Percentiles rank a stretch among this genome's conserved stretches.
phyloP scores from a whole-genome alignment of 345 rosid species.

The Moricandia moricandioides region DNA sequence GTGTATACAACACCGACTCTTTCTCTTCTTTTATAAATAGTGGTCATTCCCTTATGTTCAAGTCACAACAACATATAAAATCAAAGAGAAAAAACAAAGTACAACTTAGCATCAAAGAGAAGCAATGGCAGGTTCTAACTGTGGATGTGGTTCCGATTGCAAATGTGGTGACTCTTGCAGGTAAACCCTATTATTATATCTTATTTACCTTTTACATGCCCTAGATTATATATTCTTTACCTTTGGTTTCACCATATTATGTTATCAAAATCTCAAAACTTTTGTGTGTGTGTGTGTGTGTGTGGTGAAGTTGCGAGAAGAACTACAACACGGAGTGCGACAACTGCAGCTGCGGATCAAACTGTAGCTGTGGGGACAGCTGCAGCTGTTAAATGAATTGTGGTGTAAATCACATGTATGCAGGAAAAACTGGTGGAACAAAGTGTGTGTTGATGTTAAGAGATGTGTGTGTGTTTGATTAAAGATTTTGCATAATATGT shows the following conservation, averaged over 20 bases:
- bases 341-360: constrained; percentile 68
- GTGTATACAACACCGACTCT: constrained; percentile 7
- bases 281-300: not conserved
- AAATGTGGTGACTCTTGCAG: constrained; percentile 46
- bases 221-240: not conserved
- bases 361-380: constrained; percentile 59
- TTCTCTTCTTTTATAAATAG: constrained; percentile 22
- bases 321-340: constrained; percentile 38
- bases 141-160: constrained; percentile 45
- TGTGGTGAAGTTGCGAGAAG: constrained; percentile 38
- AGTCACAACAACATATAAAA: not conserved
- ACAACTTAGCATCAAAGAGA: not conserved
- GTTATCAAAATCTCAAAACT: not conserved
- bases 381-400: constrained; percentile 38
- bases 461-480: constrained; percentile 19
- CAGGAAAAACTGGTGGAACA: constrained; percentile 3
- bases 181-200: not conserved
- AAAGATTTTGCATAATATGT: constrained; percentile 12
- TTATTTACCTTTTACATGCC: not conserved
- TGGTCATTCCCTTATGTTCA: not conserved
- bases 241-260: not conserved
- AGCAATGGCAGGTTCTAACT: constrained; percentile 37
- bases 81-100: not conserved
- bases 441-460: not conserved
- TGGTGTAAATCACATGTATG: constrained; percentile 5